Conservation (phyloP, 2,329 filamentous ascomycete species). For the Ophiostoma quercus region DNA sequence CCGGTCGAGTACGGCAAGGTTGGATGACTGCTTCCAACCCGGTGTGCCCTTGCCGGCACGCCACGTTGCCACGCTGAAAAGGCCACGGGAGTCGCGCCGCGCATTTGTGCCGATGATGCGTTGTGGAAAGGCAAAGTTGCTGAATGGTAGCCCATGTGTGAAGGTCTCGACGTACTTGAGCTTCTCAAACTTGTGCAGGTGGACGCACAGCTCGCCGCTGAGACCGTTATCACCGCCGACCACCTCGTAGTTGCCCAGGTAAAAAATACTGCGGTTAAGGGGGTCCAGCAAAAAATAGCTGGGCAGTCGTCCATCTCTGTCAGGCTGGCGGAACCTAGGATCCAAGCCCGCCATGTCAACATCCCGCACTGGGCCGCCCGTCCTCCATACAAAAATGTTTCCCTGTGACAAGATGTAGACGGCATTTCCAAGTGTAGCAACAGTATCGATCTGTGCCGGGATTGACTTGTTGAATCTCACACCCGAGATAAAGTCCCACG, state of each 20-base stretch:
- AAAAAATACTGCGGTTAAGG: conserved; percentile 22
- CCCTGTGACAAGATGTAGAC: conserved; percentile 22
- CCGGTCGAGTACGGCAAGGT: neutral
- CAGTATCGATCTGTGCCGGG: conserved; percentile 22
- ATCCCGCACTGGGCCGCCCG: conserved; percentile 21
- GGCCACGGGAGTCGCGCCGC: conserved; percentile 22
- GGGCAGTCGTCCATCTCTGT: conserved; percentile 24
- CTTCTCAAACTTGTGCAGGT: conserved; percentile 24
- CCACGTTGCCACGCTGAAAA: conserved; percentile 24
- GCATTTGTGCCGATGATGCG: conserved; percentile 21
- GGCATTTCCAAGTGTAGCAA: conserved; percentile 24
- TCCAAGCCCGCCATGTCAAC: conserved; percentile 22
- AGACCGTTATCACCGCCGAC: conserved; percentile 11
- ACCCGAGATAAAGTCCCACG: conserved; percentile 25
- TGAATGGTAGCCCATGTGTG: conserved; percentile 18
- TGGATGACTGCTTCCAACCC: conserved; percentile 1
- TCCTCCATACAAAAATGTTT: conserved; percentile 23
- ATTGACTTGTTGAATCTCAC: conserved; percentile 19
- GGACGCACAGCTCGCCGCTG: conserved; percentile 19
- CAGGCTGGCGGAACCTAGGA: conserved; percentile 22
- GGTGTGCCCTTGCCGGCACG: conserved; percentile 14
- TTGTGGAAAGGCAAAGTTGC: conserved; percentile 17
- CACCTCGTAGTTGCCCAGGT: conserved; percentile 22
- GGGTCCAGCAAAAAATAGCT: conserved; percentile 25
- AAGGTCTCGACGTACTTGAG: conserved; percentile 21